Evolutionary conservation across 768 basidiomycete species (phyloP), one percentile per base, ranked within the genome.

Genomic region (Pisolithus tinctorius): DNA sequence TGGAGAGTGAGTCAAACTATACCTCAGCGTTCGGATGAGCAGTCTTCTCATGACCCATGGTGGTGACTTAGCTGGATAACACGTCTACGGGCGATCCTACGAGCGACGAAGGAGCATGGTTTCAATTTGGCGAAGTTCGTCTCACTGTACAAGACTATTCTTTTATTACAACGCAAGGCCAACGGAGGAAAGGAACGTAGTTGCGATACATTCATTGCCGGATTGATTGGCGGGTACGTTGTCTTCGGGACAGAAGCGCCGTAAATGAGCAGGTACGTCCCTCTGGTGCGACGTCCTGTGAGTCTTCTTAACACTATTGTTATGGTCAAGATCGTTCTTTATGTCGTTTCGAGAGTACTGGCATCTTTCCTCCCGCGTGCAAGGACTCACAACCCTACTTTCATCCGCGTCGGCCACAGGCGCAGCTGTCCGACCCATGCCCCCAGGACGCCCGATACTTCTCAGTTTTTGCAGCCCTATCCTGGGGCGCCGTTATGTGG

Each of bases 401-500:
- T 66, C 73, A 11, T 60, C 73, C 8, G 67, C 73, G 4, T 62
- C 75, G 6, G 58, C 76, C 27, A 63, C 74, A 48, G 63, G 70
- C 17, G 63, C 80, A 4, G 55, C 69, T 36, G 75, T 77, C 41
- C 81, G 78, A 61, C 88, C 93, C 3, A 67, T 91, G 34, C 93
- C 94, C 6, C 93, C 94, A 3, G n/a, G 81, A 95, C 62, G 74
- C 90, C 16, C 73, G 80, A 13, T 85, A 89, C 64, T 99, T 98
- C 69, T 82, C 87, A 1, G 63, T 88, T 42, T 93, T 94, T 55
- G 88, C 93, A 3, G 90, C 93, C 0, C 58, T 97, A 13, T 79
- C 85, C 30, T 98, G 96, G 96, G 96, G 92, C 41, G 79, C 86
- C 7, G 94, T 97, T 43, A 97, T 99, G 95, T 99, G 87, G 80